phyloP scores from a whole-genome alignment of 441 rosid genomes.

The Populus trichocarpa region DNA sequence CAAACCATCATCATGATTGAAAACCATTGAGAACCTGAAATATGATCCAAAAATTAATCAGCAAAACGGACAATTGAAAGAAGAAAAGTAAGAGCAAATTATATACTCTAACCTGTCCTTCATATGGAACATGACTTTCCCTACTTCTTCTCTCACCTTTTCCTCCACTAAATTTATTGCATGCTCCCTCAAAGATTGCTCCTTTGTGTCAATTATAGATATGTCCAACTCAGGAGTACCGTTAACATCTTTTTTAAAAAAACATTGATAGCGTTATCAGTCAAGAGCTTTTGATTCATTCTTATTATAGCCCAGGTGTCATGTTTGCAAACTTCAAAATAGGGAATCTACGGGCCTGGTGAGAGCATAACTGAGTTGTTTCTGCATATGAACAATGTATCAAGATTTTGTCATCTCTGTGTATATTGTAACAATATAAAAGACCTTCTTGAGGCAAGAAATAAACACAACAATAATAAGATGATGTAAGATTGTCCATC shows the following conservation, averaged over 20 bases:
- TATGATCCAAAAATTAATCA: conserved; percentile 16
- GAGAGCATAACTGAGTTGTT: conserved; percentile 52
- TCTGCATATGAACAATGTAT: conserved; percentile 36
- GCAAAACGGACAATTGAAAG: conserved; percentile 4
- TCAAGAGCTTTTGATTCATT: conserved; percentile 60
- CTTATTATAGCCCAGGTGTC: conserved; percentile 76
- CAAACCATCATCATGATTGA: conserved; percentile 61
- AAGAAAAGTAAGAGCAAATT: conserved; percentile 1
- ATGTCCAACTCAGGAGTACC: conserved; percentile 67
- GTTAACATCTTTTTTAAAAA: conserved; percentile 25
- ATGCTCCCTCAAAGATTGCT: conserved; percentile 44
- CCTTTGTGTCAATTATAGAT: conserved; percentile 37
- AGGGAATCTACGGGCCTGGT: conserved; percentile 57
- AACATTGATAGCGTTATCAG: conserved; percentile 48
- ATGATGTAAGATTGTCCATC: no score
- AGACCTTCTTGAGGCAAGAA: no score
- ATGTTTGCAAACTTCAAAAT: conserved; percentile 50
- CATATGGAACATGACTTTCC: conserved; percentile 65
- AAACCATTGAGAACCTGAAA: conserved; percentile 71
- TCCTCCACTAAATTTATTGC: conserved; percentile 64
- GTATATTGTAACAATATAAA: no score
- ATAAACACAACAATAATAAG: no score
- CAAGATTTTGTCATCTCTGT: neutral
- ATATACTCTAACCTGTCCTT: conserved; percentile 55
- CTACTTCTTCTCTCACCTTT: conserved; percentile 80